These are phyloP conservation scores for Cryptomeria japonica DNA, from an alignment of 75 land plant species.

Conservation along the genomic window DNA sequence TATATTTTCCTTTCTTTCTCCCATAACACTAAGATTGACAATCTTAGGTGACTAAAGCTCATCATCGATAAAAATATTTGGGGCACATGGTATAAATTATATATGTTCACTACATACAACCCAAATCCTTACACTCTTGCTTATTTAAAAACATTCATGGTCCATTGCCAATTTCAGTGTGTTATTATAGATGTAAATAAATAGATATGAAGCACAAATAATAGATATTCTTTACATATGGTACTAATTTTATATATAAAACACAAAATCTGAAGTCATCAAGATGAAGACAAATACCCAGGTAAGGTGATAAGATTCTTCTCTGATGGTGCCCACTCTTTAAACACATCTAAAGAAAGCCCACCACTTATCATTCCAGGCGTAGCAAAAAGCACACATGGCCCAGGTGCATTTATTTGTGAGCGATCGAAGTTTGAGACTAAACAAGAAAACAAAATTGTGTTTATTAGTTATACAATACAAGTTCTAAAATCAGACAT, in stretches of 20 bases:
- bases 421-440: constrained; percentile 85
- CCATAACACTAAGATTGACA: background rate
- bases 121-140: background rate
- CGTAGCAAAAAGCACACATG: constrained; percentile 98
- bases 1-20: background rate
- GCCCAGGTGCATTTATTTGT: constrained; percentile 82
- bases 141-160: background rate
- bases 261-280: background rate
- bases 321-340: constrained; percentile 97
- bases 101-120: background rate
- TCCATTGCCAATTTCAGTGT: background rate
- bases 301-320: constrained; percentile 79
- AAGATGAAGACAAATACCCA: constrained; percentile 52
- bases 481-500: background rate
- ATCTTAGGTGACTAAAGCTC: background rate
- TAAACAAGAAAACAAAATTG: constrained; percentile 22
- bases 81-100: background rate
- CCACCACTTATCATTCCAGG: constrained; percentile 99
- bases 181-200: background rate
- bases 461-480: constrained; percentile 14
- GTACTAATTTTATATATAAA: background rate
- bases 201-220: background rate
- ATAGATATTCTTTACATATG: background rate
- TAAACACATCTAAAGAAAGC: constrained; percentile 94
- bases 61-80: background rate